Base-by-base conservation (phyloP, 345 rosid genomes). In the Salix viminalis region DNA sequence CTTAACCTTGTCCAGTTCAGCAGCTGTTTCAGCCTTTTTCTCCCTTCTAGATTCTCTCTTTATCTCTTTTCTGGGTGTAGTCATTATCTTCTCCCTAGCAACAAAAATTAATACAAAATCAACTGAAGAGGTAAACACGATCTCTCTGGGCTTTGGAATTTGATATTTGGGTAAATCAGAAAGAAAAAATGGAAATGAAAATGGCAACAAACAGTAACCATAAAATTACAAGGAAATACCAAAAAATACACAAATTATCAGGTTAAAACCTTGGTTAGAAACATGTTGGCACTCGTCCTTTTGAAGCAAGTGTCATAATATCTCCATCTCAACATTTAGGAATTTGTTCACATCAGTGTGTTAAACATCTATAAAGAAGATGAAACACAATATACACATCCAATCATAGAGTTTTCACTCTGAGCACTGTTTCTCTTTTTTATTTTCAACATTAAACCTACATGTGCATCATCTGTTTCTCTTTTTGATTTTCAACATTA, bases 11-110 rank as follows among this genome's bases (percentile, higher is more conserved):
- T 95, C 97, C 84, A 96, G 65, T 66, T 78, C 77, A 2, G 99
- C 99, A 67, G 99, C 98, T 68, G 83, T 91, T 75, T 79, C 86
- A 41, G 98, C 99, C 83, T 93, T 93, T 62, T 90, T 91, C 87
- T 91, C 94, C 82, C 94, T 92, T 86, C 98, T 90, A 9, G 84
- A 73, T 81, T 93, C 97, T 78, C 94, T 89, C 82, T 91, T 82
- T 26, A 69, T 74, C 83, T 79, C 83, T 83, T 88, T 94, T 78
- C 94, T 90, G 13, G 98, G 99, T 18, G 75, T 77, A 5, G 96
- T 69, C 88, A 87, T 77, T 76, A 96, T 79, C 82, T 83, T 88
- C 86, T 96, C 99, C 83, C 97, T 92, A 58, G 39, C 8, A 72
- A 54, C 44, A 37, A 24, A 26, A 37, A 36, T 69, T 58, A 24